Evolutionary conservation across 2,329 filamentous ascomycete species (phyloP).

Genomic region (Fusarium avenaceum): DNA sequence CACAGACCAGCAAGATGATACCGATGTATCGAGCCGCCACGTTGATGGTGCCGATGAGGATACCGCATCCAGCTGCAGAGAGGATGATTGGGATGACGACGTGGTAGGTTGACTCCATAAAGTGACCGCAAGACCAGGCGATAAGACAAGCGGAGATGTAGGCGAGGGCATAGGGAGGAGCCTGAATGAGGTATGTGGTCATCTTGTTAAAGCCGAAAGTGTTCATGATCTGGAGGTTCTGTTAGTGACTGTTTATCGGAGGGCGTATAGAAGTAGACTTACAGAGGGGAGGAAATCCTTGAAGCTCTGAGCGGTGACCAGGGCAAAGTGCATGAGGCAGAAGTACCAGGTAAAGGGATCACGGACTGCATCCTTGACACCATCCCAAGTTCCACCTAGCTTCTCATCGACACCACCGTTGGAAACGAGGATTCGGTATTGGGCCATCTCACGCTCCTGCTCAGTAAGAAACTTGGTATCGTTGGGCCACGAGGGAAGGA

Average conservation of each 20-base stretch:
- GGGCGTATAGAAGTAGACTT: background rate
- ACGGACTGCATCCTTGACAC: conserved; percentile 51
- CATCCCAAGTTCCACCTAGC: conserved; percentile 56
- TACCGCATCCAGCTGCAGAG: conserved; percentile 56
- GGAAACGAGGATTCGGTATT: conserved; percentile 54
- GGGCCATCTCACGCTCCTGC: conserved; percentile 57
- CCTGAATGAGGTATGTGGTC: conserved; percentile 58
- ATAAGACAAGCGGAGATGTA: conserved; percentile 57
- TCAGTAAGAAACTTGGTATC: conserved; percentile 55
- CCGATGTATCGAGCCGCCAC: conserved; percentile 59
- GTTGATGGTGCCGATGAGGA: conserved; percentile 59
- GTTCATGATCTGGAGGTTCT: conserved; percentile 44
- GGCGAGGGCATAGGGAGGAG: conserved; percentile 59
- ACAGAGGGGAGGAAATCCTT: conserved; percentile 61
- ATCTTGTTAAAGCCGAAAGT: conserved; percentile 51
- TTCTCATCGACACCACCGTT: conserved; percentile 56
- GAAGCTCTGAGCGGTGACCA: conserved; percentile 59
- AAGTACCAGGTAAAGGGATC: conserved; percentile 59
- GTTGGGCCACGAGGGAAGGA: conserved; percentile 51
- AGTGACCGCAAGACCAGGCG: conserved; percentile 57
- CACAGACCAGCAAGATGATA: conserved; percentile 57
- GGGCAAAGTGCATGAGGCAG: conserved; percentile 57
- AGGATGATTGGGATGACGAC: conserved; percentile 56
- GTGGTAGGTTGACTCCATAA: conserved; percentile 58
- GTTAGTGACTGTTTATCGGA: background rate